phyloP scores from a whole-genome alignment of 129 eudicot genomes.

The Escallonia rubra region DNA sequence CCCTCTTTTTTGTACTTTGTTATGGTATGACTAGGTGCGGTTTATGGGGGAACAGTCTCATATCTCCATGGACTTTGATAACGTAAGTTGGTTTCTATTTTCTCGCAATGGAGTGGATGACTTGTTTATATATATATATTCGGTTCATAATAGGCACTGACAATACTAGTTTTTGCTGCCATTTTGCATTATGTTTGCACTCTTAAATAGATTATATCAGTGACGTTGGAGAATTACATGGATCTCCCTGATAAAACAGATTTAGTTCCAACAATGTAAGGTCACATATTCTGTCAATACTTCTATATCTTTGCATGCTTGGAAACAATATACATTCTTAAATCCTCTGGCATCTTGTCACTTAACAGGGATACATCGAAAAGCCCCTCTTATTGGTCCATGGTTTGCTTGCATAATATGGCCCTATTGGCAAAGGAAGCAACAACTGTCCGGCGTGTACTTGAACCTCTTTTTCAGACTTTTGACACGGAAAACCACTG shows the following conservation, averaged over 20 bases:
- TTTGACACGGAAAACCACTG: conserved; percentile 69
- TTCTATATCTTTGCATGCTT: neutral
- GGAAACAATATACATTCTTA: conserved; percentile 1
- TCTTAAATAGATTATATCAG: conserved; percentile 64
- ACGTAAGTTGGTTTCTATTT: conserved; percentile 36
- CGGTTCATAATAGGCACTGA: conserved; percentile 2
- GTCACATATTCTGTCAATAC: conserved; percentile 1
- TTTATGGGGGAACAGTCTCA: conserved; percentile 91
- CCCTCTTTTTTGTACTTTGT: neutral
- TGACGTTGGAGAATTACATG: conserved; percentile 73
- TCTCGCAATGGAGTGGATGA: neutral
- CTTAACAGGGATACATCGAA: conserved; percentile 49
- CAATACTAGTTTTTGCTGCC: conserved; percentile 14
- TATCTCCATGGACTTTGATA: conserved; percentile 78
- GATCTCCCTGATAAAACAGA: conserved; percentile 35
- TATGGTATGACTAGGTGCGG: conserved; percentile 34
- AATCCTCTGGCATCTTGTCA: neutral
- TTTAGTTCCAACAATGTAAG: conserved; percentile 39
- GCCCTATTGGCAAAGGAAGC: conserved; percentile 69
- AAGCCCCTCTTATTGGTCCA: conserved; percentile 70
- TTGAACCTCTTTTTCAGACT: conserved; percentile 65
- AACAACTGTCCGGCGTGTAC: conserved; percentile 71
- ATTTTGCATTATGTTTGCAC: conserved; percentile 15
- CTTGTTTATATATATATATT: too few relatives aligned
- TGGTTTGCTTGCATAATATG: conserved; percentile 74